Conservation (phyloP, 495 filamentous ascomycete genomes). For the Lasiosphaeria miniovina region DNA sequence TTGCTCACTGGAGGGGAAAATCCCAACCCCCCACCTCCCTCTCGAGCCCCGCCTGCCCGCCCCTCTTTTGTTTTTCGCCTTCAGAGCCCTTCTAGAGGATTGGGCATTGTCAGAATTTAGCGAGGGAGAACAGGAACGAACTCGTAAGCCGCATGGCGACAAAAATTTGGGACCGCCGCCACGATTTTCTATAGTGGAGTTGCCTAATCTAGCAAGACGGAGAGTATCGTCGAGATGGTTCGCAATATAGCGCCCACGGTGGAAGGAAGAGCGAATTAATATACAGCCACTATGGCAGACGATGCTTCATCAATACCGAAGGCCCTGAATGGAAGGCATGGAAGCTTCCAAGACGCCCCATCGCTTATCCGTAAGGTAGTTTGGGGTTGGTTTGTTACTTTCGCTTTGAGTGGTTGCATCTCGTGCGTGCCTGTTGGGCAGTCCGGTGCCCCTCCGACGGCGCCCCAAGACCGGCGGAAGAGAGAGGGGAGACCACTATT, state of each 20-base stretch:
- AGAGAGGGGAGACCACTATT: no score
- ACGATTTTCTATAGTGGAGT: slow-evolving; percentile 1
- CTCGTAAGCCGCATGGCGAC: not conserved
- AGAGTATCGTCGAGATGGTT: not conserved
- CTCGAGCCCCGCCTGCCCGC: not conserved
- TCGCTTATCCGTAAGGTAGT: slow-evolving; percentile 4
- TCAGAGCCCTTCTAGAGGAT: not conserved
- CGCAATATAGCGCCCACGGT: slow-evolving; percentile 15
- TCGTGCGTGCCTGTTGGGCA: not conserved
- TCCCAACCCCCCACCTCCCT: not conserved
- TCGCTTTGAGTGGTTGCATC: not conserved
- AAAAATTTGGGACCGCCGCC: not conserved
- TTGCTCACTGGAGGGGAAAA: not conserved
- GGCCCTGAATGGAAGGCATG: slow-evolving; percentile 9
- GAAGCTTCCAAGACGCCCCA: slow-evolving; percentile 2
- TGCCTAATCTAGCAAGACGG: slow-evolving; percentile 20
- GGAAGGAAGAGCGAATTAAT: slow-evolving; percentile 14
- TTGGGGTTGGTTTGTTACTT: not conserved
- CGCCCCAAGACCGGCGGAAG: no score
- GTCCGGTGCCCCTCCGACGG: not conserved
- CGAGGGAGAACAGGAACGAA: not conserved
- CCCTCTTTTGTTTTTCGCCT: not conserved
- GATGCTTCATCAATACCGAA: slow-evolving; percentile 18
- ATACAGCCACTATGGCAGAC: slow-evolving; percentile 18
- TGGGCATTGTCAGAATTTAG: not conserved